phyloP scores from a whole-genome alignment of 2,329 filamentous ascomycete species.

The Phoma sp. region DNA sequence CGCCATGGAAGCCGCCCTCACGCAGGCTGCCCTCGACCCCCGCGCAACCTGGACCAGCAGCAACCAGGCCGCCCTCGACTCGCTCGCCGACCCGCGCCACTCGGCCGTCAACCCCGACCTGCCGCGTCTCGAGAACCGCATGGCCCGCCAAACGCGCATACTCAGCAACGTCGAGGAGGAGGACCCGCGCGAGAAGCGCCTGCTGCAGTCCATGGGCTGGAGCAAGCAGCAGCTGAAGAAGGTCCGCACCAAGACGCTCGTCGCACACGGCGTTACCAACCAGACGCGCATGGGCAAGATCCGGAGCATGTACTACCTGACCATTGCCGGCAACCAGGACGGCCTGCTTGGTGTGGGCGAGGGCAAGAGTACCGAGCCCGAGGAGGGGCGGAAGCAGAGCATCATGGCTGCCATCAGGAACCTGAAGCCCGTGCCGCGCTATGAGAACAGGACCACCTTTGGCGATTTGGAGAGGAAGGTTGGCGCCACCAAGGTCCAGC shows the following conservation, averaged over 20 bases:
- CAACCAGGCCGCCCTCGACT: conserved; percentile 56
- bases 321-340: conserved; percentile 84
- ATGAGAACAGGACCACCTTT: conserved; percentile 90
- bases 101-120: conserved; percentile 58
- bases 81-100: conserved; percentile 55
- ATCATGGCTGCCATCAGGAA: conserved; percentile 83
- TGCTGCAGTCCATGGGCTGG: conserved; percentile 65
- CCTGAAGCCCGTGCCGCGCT: conserved; percentile 89
- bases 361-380: conserved; percentile 80
- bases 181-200: conserved; percentile 56
- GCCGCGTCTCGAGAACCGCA: conserved; percentile 51
- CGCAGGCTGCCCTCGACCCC: conserved; percentile 48
- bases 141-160: conserved; percentile 43
- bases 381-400: conserved; percentile 73
- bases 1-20: conserved; percentile 40
- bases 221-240: conserved; percentile 52
- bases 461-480: conserved; percentile 85
- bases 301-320: conserved; percentile 73
- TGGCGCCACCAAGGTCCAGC: conserved; percentile 81
- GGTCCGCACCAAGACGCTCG: conserved; percentile 74
- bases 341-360: conserved; percentile 88
- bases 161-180: conserved; percentile 47
- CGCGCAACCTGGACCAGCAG: conserved; percentile 55
- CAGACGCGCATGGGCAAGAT: conserved; percentile 98
- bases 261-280: conserved; percentile 78